A percentile compares a stretch with the other conserved stretches of the same genome.
phyloP scores from a whole-genome alignment of 2,329 filamentous ascomycete genomes.

The Pleurostoma richardsiae region DNA sequence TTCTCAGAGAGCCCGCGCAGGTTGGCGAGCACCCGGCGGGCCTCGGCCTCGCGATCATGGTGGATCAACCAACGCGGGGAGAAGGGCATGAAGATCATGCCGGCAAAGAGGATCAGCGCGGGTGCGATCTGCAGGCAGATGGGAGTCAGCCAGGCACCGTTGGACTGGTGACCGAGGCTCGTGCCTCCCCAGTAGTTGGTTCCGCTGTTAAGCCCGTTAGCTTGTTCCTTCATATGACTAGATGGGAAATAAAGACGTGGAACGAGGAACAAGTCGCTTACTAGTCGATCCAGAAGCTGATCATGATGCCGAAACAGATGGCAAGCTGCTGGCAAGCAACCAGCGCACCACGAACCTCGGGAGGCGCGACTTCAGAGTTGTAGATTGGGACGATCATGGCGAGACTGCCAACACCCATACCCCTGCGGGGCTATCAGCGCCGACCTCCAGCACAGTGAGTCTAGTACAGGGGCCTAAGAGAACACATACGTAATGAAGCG shows the following conservation, averaged over 20 bases:
- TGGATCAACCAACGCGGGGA: conserved; percentile 72
- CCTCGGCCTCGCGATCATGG: conserved; percentile 64
- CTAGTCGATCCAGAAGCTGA: conserved; percentile 60
- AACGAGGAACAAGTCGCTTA: conserved; percentile 16
- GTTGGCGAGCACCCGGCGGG: conserved; percentile 54
- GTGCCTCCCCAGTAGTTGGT: conserved; percentile 62
- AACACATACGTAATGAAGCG: conserved; percentile 58
- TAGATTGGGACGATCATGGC: conserved; percentile 54
- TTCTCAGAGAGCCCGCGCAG: conserved; percentile 58
- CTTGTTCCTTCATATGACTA: no score
- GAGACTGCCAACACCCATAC: conserved; percentile 64
- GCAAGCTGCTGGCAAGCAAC: conserved; percentile 46
- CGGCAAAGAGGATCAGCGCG: conserved; percentile 58
- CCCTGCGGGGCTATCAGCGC: conserved; percentile 21
- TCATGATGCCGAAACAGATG: conserved; percentile 59
- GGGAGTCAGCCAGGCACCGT: conserved; percentile 70
- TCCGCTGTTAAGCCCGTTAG: conserved; percentile 22
- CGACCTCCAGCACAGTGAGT: neutral
- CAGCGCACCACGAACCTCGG: conserved; percentile 41
- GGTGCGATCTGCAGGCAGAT: conserved; percentile 67
- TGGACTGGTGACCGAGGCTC: conserved; percentile 41
- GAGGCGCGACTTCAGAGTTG: conserved; percentile 42
- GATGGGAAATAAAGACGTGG: neutral
- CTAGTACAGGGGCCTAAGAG: neutral
- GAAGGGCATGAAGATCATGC: conserved; percentile 78